A percentile compares a stretch with the other conserved stretches of the same genome.
phyloP scores from a whole-genome alignment of 306 rosid species.

The Ceratonia siliqua region DNA sequence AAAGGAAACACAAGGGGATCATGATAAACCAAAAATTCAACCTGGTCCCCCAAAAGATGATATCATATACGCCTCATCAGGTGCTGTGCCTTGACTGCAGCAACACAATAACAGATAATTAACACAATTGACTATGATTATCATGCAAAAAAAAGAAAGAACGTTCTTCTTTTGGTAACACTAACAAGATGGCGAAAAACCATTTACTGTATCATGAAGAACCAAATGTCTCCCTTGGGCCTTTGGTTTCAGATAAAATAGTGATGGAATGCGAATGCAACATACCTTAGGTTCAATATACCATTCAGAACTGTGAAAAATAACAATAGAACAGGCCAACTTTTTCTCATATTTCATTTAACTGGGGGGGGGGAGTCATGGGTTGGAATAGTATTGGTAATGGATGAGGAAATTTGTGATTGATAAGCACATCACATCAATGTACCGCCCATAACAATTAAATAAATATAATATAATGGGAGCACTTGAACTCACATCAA shows the following conservation, averaged over 20 bases:
- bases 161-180: constrained; percentile 7
- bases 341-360: constrained; percentile 8
- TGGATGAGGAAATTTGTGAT: constrained; percentile 11
- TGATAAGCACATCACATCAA: constrained; percentile 5
- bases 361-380: background rate
- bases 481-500: constrained; percentile 79
- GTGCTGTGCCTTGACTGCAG: constrained; percentile 91
- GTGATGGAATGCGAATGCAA: constrained; percentile 4
- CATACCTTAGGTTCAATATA: background rate
- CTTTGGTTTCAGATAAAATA: constrained; percentile 8
- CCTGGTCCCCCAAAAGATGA: constrained; percentile 98
- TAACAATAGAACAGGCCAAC: background rate
- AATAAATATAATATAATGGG: constrained; percentile 4
- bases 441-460: constrained; percentile 13
- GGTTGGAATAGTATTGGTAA: background rate
- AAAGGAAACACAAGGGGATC: background rate
- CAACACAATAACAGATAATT: constrained; percentile 33
- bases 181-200: background rate
- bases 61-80: constrained; percentile 90
- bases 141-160: background rate
- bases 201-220: constrained; percentile 25
- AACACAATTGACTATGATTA: constrained; percentile 4
- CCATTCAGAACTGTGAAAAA: constrained; percentile 7
- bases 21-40: constrained; percentile 33
- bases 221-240: constrained; percentile 19